Base-by-base conservation (phyloP, 169 alveolate genomes). In the Theileria luwenshuni region DNA sequence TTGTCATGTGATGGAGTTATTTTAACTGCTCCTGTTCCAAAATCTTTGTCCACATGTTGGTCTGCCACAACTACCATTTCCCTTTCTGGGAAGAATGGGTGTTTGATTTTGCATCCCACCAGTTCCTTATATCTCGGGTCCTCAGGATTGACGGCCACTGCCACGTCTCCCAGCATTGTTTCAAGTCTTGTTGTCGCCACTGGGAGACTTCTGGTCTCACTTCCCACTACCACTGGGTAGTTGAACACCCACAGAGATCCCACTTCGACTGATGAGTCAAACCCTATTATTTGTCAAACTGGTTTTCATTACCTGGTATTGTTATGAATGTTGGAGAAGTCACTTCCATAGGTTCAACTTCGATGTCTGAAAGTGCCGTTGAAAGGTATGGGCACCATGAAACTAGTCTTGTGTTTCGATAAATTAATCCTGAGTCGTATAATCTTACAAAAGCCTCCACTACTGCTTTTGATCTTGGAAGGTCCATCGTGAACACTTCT, bases 91-190 rank as follows among this genome's bases (percentile, higher is more conserved):
- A 96, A 81, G 84, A 98, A 97, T 19, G 99, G 99, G 90, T 98
- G 99, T 28, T 92, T 81, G 23, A 97, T 91, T 77, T 94, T 96
- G 79, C 95, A 94, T 19, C 99, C 99, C 35, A 97, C 91, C 71
- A 97, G 81, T 80, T 94, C 93, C 61, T 59, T 23, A 51, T 96
- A 96, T 86, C 99, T 92, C 30, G 81, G 91, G 74, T 98, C 99
- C 56, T 96, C 94, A n/a, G 99, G 99, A 77, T 97, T 97, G 12
- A 98, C 99, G 1, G 99, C 99, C n/a, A 98, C 99, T 0, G 99
- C 99, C 5, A 96, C 97, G 90, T 98, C 99, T 48, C 99, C 99
- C 25, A 98, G 93, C 99, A 98, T 98, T 35, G 99, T 98, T 92
- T 98, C 99, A 27, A 98, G 86, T 71, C 99, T 96, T n/a, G 99